phyloP scores from a whole-genome alignment of 805 yeast genomes.

The Yarrowia deformans region DNA sequence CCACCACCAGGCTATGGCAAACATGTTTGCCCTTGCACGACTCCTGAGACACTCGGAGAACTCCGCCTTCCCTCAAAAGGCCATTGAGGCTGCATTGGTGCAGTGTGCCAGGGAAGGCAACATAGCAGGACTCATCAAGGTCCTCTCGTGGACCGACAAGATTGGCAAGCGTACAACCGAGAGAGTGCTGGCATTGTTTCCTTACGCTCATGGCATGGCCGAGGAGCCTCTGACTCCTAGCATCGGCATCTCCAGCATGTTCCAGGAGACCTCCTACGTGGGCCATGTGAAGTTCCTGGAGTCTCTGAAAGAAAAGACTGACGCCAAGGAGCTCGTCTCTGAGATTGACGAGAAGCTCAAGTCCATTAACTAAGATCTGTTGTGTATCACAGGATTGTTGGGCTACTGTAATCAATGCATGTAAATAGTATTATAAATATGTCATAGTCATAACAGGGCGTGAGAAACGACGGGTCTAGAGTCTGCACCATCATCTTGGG shows the following conservation, averaged over 20 bases:
- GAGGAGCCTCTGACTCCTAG: slow-evolving; percentile 19
- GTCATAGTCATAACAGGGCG: slow-evolving; percentile 37
- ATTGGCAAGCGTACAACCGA: slow-evolving; percentile 1
- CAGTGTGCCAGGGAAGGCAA: slow-evolving; percentile 28
- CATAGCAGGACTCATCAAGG: slow-evolving; percentile 22
- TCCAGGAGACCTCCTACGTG: slow-evolving; percentile 11
- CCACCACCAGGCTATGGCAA: slow-evolving; percentile 25
- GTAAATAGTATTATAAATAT: slow-evolving; percentile 38
- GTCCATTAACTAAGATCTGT: slow-evolving; percentile 1
- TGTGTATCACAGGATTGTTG: background rate
- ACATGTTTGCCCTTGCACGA: slow-evolving; percentile 23
- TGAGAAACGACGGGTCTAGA: slow-evolving; percentile 33
- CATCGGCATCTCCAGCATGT: slow-evolving; percentile 23
- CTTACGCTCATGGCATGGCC: slow-evolving; percentile 21
- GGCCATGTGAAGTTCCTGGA: slow-evolving; percentile 24
- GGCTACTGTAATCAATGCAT: slow-evolving; percentile 30
- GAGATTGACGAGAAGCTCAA: slow-evolving; percentile 22
- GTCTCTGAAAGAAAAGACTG: slow-evolving; percentile 15
- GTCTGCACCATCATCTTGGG: slow-evolving; percentile 10
- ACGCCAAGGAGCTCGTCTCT: slow-evolving; percentile 10
- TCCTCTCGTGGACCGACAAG: slow-evolving; percentile 4
- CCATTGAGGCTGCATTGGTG: background rate
- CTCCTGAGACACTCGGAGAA: background rate
- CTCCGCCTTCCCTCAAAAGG: background rate
- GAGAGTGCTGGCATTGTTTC: slow-evolving; percentile 15